Conservation (phyloP, 2,329 filamentous ascomycete species). For the Seiridium cupressi region DNA sequence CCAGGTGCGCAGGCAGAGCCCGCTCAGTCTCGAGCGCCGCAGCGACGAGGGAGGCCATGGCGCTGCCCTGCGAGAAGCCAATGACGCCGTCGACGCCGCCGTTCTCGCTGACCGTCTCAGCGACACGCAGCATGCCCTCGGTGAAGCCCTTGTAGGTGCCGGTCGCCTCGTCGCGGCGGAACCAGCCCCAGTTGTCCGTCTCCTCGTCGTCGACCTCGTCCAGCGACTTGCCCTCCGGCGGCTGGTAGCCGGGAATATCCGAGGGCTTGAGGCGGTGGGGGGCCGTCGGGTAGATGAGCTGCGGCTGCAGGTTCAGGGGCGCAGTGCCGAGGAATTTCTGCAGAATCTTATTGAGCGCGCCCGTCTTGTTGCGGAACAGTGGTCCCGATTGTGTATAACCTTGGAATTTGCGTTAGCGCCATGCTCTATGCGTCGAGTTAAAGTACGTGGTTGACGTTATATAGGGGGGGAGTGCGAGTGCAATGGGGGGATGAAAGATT, state of each 20-base stretch:
- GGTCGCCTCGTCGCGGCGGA: conserved; percentile 64
- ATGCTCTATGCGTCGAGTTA: too few species aligned
- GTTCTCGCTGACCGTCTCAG: conserved; percentile 57
- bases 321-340: conserved; percentile 65
- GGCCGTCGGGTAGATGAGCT: conserved; percentile 66
- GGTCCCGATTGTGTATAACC: conserved; percentile 89
- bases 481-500: neutral
- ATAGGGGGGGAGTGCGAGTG: neutral
- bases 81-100: conserved; percentile 75
- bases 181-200: conserved; percentile 81
- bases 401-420: conserved; percentile 21
- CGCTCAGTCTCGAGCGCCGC: conserved; percentile 60
- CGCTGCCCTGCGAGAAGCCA: conserved; percentile 81
- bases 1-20: conserved; percentile 28
- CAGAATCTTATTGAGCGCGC: conserved; percentile 79
- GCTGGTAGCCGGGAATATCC: conserved; percentile 69
- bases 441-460: neutral
- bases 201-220: conserved; percentile 44
- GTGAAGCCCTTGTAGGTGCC: conserved; percentile 67
- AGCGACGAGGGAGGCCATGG: conserved; percentile 69
- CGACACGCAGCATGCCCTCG: conserved; percentile 64
- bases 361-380: conserved; percentile 84
- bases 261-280: conserved; percentile 60
- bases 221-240: conserved; percentile 34
- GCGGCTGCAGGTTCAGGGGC: conserved; percentile 51